These are phyloP conservation scores for Hymenoscyphus linearis DNA, from an alignment of 2,329 filamentous ascomycete species.

Conservation along the genomic window DNA sequence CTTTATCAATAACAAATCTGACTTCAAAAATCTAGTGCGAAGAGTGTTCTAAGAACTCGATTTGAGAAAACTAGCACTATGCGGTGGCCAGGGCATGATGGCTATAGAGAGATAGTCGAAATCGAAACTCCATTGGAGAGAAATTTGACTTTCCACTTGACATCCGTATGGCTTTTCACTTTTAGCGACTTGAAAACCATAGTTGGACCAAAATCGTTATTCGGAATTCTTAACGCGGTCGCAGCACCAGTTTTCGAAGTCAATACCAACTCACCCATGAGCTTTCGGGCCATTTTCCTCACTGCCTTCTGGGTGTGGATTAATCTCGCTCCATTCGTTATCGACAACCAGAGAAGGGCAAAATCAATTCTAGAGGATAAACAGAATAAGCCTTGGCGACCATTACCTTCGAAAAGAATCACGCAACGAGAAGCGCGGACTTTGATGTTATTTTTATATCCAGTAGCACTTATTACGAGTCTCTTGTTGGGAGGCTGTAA, in stretches of 20 bases:
- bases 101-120: no score
- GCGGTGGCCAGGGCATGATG: no score
- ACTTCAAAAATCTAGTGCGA: no score
- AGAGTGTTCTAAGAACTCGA: no score
- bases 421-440: background rate
- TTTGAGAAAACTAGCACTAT: no score
- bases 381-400: conserved; percentile 32
- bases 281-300: background rate
- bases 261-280: background rate
- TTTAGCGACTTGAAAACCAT: conserved; percentile 7
- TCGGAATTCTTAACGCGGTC: background rate
- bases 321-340: conserved; percentile 5
- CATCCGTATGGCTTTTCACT: conserved; percentile 7
- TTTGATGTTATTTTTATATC: background rate
- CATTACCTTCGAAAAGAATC: conserved; percentile 28
- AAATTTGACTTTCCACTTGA: background rate
- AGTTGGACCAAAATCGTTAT: background rate
- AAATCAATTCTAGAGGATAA: conserved; percentile 27
- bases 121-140: no score
- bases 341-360: conserved; percentile 25
- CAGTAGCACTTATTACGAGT: background rate
- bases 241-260: background rate
- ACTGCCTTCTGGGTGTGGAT: conserved; percentile 6
- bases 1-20: no score
- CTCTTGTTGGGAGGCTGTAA: background rate